phyloP scores from a whole-genome alignment of 2,329 filamentous ascomycete species.

The Trichoderma asperellum region DNA sequence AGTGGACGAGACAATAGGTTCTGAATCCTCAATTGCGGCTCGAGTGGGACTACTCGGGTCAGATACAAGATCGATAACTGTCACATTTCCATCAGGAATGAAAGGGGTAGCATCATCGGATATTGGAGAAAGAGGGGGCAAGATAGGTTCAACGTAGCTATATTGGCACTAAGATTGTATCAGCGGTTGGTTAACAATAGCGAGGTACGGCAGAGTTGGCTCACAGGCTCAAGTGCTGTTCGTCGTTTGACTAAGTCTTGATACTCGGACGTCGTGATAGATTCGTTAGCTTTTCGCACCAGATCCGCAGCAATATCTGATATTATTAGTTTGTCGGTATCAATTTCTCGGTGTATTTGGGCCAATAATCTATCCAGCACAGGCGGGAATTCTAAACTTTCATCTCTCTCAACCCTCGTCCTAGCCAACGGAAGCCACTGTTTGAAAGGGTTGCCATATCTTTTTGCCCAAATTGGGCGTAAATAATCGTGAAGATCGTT shows the following conservation, averaged over 20 bases:
- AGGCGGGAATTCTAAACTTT: slow-evolving; percentile 37
- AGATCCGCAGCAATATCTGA: neutral
- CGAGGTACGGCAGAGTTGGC: neutral
- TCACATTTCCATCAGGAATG: slow-evolving; percentile 31
- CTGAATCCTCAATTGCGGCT: slow-evolving; percentile 32
- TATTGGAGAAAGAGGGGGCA: slow-evolving; percentile 38
- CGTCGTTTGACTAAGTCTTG: neutral
- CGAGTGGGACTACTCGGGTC: slow-evolving; percentile 38
- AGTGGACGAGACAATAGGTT: slow-evolving; percentile 28
- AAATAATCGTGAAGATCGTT: slow-evolving; percentile 35
- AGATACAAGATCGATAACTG: slow-evolving; percentile 38
- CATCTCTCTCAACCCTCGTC: slow-evolving; percentile 35
- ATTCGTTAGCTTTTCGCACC: neutral
- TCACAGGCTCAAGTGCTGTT: neutral
- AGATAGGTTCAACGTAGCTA: slow-evolving; percentile 32
- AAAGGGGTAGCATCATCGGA: slow-evolving; percentile 33
- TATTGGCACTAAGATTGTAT: neutral
- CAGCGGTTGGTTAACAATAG: neutral
- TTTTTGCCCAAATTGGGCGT: slow-evolving; percentile 30
- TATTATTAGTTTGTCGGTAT: slow-evolving; percentile 31
- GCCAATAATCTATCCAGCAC: slow-evolving; percentile 32
- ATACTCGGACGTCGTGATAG: neutral
- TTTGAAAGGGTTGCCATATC: slow-evolving; percentile 32
- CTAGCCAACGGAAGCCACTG: slow-evolving; percentile 41
- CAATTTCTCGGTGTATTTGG: slow-evolving; percentile 37